Base-by-base conservation (phyloP, 257 asterid genomes). In the Fraxinus quadrangulata region DNA sequence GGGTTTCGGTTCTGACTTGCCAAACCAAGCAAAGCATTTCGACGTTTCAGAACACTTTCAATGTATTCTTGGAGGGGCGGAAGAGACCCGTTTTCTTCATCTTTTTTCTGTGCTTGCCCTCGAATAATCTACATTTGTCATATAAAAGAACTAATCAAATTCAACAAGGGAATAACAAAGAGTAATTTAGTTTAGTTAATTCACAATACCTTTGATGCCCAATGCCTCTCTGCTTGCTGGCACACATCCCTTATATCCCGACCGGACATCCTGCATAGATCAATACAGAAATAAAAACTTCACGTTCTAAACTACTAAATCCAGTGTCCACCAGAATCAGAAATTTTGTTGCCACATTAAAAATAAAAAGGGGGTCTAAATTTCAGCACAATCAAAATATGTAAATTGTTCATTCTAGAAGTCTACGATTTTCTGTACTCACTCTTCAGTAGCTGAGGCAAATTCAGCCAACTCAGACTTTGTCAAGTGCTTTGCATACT, bases 151-250 rank as follows among this genome's bases (percentile, higher is more conserved):
- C 67, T 59, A 30, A 45, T 85, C 54, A 76, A 75, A 65, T 65
- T 67, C 71, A 73, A 70, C n/a, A 1, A 28, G 65, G 42, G 26
- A 23, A 26, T 2, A 47, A 31, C 4, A 6, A 42, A 40, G 33
- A 30, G 14, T 2, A 54, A 67, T 37, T 16, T 56, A 70, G 72
- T 40, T 69, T 28, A 72, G 31, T 17, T 13, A 39, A 28, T 69
- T 6, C 67, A 77, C 24, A 40, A 47, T 87, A 95, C 99, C 99
- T 93, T 95, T 49, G 99, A 95, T 69, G 98, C 99, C 98, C 99
- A 95, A 47, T 77, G 92, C 86, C 99, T 85, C 89, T 95, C 98
- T 1, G 99, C 97, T 84, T 95, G 99, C 79, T 93, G 99, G 83
- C 99, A 95, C 45, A 93, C 96, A 74, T 93, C 97, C 80, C 94